These are phyloP conservation scores for Kalanchoe fedtschenkoi DNA, from an alignment of 164 flowering plant genomes.

Conservation along the genomic window DNA sequence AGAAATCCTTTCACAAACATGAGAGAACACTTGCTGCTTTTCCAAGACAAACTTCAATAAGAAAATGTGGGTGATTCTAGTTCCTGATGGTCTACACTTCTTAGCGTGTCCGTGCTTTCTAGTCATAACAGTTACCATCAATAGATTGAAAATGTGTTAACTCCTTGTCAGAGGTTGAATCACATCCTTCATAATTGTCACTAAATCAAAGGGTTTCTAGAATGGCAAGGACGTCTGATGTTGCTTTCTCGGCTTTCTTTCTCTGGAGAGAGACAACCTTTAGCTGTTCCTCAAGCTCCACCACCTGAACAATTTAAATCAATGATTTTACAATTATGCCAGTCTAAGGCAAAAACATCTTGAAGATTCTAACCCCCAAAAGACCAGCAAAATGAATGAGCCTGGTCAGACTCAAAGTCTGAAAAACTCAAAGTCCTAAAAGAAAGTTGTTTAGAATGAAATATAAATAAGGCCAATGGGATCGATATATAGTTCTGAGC, in stretches of 20 bases:
- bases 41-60: conserved; percentile 78
- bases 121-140: conserved; percentile 15
- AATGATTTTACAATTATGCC: too few species aligned
- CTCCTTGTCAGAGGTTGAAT: conserved; percentile 57
- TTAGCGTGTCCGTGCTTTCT: conserved; percentile 22
- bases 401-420: too few species aligned
- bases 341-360: too few species aligned
- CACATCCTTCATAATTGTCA: conserved; percentile 47
- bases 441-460: too few species aligned
- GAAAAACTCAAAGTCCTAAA: too few species aligned
- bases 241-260: conserved; percentile 72
- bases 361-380: too few species aligned
- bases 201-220: conserved; percentile 46
- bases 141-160: conserved; percentile 20
- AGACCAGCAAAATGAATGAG: too few species aligned
- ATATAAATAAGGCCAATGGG: too few species aligned
- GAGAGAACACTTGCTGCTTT: conserved; percentile 30
- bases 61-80: conserved; percentile 30
- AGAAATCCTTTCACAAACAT: conserved; percentile 27
- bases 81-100: conserved; percentile 17
- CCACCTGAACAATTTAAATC: conserved; percentile 29
- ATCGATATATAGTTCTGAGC: too few species aligned
- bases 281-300: conserved; percentile 75
- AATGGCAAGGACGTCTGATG: conserved; percentile 66
- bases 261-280: conserved; percentile 55